phyloP scores from a whole-genome alignment of 78 protist genomes.

The Dictyostelium citrinum region DNA sequence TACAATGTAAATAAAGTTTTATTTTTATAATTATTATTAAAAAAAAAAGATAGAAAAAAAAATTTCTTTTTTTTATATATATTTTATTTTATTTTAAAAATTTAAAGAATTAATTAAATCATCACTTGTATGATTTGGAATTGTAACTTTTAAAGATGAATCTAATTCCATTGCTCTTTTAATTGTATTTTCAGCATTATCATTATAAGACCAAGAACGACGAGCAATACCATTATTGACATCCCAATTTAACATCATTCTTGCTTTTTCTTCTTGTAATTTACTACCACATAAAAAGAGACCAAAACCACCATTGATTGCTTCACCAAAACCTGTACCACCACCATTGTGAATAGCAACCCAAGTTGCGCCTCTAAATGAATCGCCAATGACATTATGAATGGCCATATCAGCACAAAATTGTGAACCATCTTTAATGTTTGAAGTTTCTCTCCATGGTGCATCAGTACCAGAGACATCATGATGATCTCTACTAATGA shows the following conservation, averaged over 20 bases:
- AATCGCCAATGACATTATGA: constrained; percentile 90
- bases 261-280: constrained; percentile 71
- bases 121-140: constrained; percentile 81
- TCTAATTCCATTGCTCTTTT: constrained; percentile 80
- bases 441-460: constrained; percentile 95
- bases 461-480: constrained; percentile 94
- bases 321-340: constrained; percentile 96
- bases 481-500: constrained; percentile 93
- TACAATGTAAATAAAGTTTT: too few species aligned
- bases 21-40: too few species aligned
- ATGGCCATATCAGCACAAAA: constrained; percentile 93
- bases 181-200: constrained; percentile 84
- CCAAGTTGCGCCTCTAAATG: constrained; percentile 94
- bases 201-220: constrained; percentile 85
- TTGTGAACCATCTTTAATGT: constrained; percentile 88
- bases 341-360: constrained; percentile 91
- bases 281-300: constrained; percentile 92
- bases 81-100: background rate
- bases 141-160: constrained; percentile 68
- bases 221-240: constrained; percentile 94
- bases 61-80: background rate
- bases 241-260: constrained; percentile 93
- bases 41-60: too few species aligned
- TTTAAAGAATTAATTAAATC: constrained; percentile 22
- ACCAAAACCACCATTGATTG: constrained; percentile 97